phyloP scores from a whole-genome alignment of 2,329 filamentous ascomycete genomes.

The Rutstroemia sp. region DNA sequence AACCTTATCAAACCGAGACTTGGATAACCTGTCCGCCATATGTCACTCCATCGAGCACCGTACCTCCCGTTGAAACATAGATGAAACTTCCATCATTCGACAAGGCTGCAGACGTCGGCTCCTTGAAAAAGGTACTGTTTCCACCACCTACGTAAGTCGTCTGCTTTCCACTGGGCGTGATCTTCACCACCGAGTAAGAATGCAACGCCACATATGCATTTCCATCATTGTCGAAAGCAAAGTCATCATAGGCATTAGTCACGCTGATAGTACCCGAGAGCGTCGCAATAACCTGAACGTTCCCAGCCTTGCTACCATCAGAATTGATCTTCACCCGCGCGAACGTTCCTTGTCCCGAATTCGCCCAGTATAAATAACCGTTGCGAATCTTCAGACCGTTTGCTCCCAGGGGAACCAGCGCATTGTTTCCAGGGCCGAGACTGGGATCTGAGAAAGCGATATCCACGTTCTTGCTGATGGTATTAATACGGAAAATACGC shows the following conservation, averaged over 20 bases:
- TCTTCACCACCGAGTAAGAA: slow-evolving; percentile 12
- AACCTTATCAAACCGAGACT: neutral
- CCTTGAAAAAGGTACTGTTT: neutral
- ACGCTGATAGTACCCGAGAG: neutral
- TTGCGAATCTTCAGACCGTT: slow-evolving; percentile 21
- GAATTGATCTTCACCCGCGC: slow-evolving; percentile 10
- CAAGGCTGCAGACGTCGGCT: neutral
- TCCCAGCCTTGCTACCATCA: slow-evolving; percentile 8
- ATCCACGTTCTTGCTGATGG: neutral
- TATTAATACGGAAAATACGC: neutral
- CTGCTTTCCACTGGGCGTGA: slow-evolving; percentile 4
- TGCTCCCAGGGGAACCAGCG: slow-evolving; percentile 17
- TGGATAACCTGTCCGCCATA: neutral
- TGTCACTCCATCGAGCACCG: neutral
- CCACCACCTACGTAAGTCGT: neutral
- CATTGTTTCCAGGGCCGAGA: neutral
- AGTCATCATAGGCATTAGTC: slow-evolving; percentile 13
- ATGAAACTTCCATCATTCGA: neutral
- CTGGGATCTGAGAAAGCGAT: neutral
- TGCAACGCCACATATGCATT: slow-evolving; percentile 15
- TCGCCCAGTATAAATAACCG: slow-evolving; percentile 23
- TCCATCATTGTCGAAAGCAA: slow-evolving; percentile 4
- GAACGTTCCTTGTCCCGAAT: slow-evolving; percentile 15
- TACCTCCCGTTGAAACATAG: neutral
- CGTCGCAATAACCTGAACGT: slow-evolving; percentile 9